Base-by-base conservation (phyloP, 1,284 basidiomycete genomes). In the Spongiforma sp. region DNA sequence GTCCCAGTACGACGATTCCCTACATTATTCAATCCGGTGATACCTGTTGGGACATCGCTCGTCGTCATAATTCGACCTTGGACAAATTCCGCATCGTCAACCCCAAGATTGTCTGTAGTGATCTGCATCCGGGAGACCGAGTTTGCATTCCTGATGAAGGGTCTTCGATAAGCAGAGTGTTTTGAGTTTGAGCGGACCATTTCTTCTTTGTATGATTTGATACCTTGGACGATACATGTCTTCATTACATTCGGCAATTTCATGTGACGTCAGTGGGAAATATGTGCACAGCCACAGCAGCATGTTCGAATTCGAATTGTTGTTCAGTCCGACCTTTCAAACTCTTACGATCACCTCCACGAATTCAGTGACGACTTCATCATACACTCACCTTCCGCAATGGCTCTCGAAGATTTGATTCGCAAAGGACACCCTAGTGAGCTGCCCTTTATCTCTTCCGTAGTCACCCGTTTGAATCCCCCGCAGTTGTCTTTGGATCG, bases 1-100 rank as follows among this genome's bases (percentile, higher is more conserved):
- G 89, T 69, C 82, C 87, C 9, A 77, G 80, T 46, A 79, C 80
- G 41, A 84, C 82, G 4, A 78, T 78, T 12, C 72, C 82, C 0
- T 86, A 89, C 65, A 75, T 79, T 64, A 78, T 91, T 17, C 79
- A 85, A 67, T 80, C 83, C 4, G 90, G 89, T 15, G 89, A 93
- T 68, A 85, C 84, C 5, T 93, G 90, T 73, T 93, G 90, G 90
- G 84, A 84, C 15, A 83, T 93, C 39, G 80, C 86, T 24, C 79
- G 81, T 61, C 72, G 78, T 15, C 78, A 85, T 65, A 84, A 84
- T 14, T 85, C 83, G 67, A 79, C 81, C 14, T 65, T 91, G 62
- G 87, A 89, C 28, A 80, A 81, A 61, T 77, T 93, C 36, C 80
- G 78, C 57, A 78, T 80, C 53, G 75, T 84, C 28, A 93, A 93